phyloP scores from a whole-genome alignment of 2,329 filamentous ascomycete genomes.

The Talaromyces sp. region DNA sequence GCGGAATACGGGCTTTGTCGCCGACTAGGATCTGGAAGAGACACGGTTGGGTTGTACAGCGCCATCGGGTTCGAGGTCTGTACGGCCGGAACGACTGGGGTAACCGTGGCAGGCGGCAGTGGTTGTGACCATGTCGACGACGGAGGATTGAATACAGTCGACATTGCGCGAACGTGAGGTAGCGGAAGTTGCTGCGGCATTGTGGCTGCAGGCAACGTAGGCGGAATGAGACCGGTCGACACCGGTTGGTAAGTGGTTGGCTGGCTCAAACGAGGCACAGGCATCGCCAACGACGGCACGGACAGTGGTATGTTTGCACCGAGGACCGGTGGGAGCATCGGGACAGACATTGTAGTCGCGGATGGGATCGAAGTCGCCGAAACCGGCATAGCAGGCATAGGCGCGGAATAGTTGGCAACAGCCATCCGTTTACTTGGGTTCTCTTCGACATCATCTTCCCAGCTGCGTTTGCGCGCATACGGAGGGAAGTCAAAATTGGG shows the following conservation, averaged over 20 bases:
- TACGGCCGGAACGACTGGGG: constrained; percentile 26
- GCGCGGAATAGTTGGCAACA: constrained; percentile 23
- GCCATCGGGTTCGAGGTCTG: constrained; percentile 20
- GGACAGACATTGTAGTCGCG: constrained; percentile 19
- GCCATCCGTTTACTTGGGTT: constrained; percentile 54
- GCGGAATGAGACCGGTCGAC: constrained; percentile 38
- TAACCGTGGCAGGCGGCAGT: constrained; percentile 33
- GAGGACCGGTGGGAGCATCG: constrained; percentile 35
- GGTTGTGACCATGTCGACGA: constrained; percentile 51
- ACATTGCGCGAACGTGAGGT: constrained; percentile 66
- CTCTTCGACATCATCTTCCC: constrained; percentile 53
- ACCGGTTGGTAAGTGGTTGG: constrained; percentile 65
- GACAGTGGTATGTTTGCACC: constrained; percentile 27
- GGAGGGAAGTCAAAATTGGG: constrained; percentile 23
- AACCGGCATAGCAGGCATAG: constrained; percentile 27
- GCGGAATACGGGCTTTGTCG: constrained; percentile 49
- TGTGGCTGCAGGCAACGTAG: constrained; percentile 44
- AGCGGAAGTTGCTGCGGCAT: constrained; percentile 43
- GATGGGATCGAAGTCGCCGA: constrained; percentile 23
- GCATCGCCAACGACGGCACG: constrained; percentile 34
- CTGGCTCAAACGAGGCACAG: constrained; percentile 57
- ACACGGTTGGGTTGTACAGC: constrained; percentile 29
- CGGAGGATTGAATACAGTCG: constrained; percentile 63
- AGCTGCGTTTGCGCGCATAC: constrained; percentile 55
- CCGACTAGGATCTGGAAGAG: constrained; percentile 36